These are phyloP conservation scores for Asterophora lycoperdoides DNA, from an alignment of 768 basidiomycete genomes.

Conservation along the genomic window DNA sequence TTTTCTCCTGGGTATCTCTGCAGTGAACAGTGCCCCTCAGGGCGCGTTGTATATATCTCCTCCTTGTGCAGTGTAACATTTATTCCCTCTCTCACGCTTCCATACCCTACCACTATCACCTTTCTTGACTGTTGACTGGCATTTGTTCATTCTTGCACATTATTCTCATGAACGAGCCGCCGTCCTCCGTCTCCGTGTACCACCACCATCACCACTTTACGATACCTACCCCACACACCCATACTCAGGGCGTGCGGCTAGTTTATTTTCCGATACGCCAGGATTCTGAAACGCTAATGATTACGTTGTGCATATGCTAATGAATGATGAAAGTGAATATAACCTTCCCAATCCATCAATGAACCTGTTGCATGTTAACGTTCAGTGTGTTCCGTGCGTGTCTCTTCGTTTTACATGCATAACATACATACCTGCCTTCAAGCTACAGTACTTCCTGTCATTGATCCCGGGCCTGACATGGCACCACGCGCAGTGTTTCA, in stretches of 20 bases:
- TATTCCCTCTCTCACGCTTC: constrained; percentile 9
- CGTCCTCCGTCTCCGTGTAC: constrained; percentile 1
- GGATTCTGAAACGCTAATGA: constrained; percentile 2
- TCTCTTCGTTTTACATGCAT: too few species aligned
- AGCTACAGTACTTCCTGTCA: too few species aligned
- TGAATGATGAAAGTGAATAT: not conserved
- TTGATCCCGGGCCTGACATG: too few species aligned
- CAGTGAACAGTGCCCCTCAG: constrained; percentile 5
- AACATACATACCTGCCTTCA: too few species aligned
- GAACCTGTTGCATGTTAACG: too few species aligned
- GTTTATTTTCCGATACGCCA: too few species aligned
- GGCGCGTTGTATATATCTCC: constrained; percentile 14
- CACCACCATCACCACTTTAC: not conserved
- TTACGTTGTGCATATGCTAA: constrained; percentile 11
- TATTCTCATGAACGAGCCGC: constrained; percentile 10
- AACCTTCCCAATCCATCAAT: too few species aligned
- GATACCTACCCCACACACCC: not conserved
- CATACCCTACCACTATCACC: too few species aligned
- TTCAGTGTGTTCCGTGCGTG: too few species aligned
- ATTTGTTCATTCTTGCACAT: constrained; percentile 3
- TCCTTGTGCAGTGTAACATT: constrained; percentile 9
- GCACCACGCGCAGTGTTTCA: too few species aligned
- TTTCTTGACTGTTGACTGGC: not conserved
- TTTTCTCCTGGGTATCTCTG: not conserved
- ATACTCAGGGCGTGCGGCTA: constrained; percentile 5